These are phyloP conservation scores for Pseudonitzschia delicatissima DNA, from an alignment of 108 stramenopile species.

Conservation along the genomic window DNA sequence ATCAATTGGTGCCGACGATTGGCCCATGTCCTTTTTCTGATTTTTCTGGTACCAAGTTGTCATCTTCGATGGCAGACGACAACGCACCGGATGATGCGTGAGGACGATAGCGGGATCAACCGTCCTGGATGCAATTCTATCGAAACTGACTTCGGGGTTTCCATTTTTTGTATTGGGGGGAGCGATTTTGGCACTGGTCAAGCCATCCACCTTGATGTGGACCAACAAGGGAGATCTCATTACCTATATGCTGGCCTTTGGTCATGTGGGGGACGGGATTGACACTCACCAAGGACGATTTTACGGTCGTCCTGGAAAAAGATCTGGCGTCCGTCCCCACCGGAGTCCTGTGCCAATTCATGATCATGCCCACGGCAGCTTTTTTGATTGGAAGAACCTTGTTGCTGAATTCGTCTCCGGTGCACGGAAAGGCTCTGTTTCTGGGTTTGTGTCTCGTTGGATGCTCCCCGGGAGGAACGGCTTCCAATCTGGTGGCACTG, in stretches of 20 bases:
- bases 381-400: conserved; percentile 64
- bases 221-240: conserved; percentile 71
- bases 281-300: conserved; percentile 88
- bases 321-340: conserved; percentile 66
- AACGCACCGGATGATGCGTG: no score
- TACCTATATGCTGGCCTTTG: conserved; percentile 65
- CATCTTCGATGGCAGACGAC: no score
- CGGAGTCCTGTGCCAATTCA: conserved; percentile 87
- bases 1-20: no score
- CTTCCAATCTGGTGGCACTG: conserved; percentile 89
- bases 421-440: conserved; percentile 54
- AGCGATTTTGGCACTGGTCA: conserved; percentile 52
- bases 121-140: conserved; percentile 63
- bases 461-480: conserved; percentile 92
- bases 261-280: conserved; percentile 92
- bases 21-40: no score
- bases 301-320: conserved; percentile 52
- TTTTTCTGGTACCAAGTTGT: no score
- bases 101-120: no score
- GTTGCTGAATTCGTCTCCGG: conserved; percentile 43
- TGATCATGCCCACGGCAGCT: conserved; percentile 86
- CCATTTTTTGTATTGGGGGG: conserved; percentile 80
- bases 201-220: conserved; percentile 65
- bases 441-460: conserved; percentile 80
- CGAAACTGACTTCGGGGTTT: conserved; percentile 74